Percentiles rank a stretch among this genome's conserved stretches.
Conservation (phyloP, 2,329 filamentous ascomycete species). For the Arthrobotrys entomopaga region DNA sequence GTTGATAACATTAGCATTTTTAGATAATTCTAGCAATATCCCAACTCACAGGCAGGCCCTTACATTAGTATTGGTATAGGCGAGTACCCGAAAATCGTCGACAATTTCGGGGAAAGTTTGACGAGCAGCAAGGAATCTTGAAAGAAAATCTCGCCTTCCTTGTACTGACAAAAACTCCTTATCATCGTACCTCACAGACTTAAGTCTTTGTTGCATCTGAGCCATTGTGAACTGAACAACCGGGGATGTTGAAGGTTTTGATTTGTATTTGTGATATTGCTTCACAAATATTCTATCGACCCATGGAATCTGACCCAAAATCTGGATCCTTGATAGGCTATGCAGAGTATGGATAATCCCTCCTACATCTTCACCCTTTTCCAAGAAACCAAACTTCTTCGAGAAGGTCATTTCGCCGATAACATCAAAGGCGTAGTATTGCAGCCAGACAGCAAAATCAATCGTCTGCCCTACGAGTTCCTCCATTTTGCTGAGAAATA, state of each 20-base stretch:
- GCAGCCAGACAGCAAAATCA: conserved; percentile 56
- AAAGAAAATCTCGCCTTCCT: conserved; percentile 58
- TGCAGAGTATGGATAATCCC: conserved; percentile 59
- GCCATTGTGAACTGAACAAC: conserved; percentile 43
- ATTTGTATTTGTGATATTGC: conserved; percentile 38
- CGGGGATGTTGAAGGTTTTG: conserved; percentile 27
- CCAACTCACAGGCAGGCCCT: not conserved
- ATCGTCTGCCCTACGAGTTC: conserved; percentile 60
- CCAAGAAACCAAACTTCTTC: conserved; percentile 60
- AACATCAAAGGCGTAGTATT: conserved; percentile 61
- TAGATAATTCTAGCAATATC: too few species aligned
- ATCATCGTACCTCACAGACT: conserved; percentile 36
- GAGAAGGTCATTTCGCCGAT: conserved; percentile 61
- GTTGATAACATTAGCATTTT: conserved; percentile 39
- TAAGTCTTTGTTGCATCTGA: conserved; percentile 44
- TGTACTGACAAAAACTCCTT: conserved; percentile 48
- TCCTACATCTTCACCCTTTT: conserved; percentile 60
- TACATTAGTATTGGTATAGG: conserved; percentile 51
- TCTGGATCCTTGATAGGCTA: conserved; percentile 46
- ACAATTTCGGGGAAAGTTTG: conserved; percentile 58
- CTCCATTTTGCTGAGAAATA: conserved; percentile 33
- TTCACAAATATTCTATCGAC: conserved; percentile 42
- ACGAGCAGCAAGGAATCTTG: conserved; percentile 58
- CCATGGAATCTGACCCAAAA: conserved; percentile 49
- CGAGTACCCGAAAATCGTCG: conserved; percentile 44